Evolutionary conservation across 202 grass and related monocot genomes (phyloP), one percentile per base, ranked within the genome.

Genomic region (Brachypodium distachyon): DNA sequence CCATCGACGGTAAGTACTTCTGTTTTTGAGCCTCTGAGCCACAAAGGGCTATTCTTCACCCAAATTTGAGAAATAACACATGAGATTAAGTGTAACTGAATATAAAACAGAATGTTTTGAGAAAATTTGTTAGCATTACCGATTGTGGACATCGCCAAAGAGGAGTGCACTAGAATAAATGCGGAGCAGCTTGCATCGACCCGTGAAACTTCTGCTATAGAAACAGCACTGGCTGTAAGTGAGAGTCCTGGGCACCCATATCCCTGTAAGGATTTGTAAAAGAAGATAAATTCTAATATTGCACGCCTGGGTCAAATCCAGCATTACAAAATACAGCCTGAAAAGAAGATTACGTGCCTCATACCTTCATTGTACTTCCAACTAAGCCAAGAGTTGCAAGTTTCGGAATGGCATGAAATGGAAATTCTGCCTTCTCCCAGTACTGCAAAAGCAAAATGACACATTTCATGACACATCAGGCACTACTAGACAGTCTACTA

Each of bases 341-440:
- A 19, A 42, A 40, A 33, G 18, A 60, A 55, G 23, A 72, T 25
- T 56, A 18, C 13, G 12, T 77, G 23, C 25, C 43, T 33, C 8
- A 39, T 72, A 98, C 91, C 89, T 98, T 90, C 39, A 79, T 92
- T 61, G 89, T 98, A 32, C 89, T 85, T 47, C 85, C 89, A 63
- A 87, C 89, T 63, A 98, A 16, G 31, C 82, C 47, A 70, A 95
- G 82, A 52, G 66, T 62, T 44, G 84, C 87, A 75, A 98, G 85
- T 82, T 95, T 90, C 0, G 89, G 91, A 87, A 98, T 84, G 39
- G 81, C 56, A 48, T 87, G 89, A 78, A 92, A 95, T 63, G 95
- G 95, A 26, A 98, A 98, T 76, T 94, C 91, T 16, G 89, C 95
- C 48, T 98, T 98, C 74, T 98, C 91, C 95, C 91, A 98, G 60